Evolutionary conservation across 73 alveolate species (phyloP), one percentile per base, ranked within the genome.

Genomic region (Loxodes magnus): DNA sequence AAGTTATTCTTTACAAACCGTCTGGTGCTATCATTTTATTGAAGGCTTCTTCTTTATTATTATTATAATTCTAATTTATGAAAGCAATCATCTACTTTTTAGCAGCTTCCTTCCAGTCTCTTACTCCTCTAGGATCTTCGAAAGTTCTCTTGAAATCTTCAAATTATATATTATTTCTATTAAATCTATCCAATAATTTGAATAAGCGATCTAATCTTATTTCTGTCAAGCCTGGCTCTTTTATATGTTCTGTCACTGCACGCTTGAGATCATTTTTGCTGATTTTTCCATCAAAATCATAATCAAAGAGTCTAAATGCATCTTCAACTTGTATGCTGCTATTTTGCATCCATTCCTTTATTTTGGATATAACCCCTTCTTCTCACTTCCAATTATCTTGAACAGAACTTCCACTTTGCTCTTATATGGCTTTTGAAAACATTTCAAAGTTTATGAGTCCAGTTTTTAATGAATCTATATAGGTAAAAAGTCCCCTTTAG

Each of bases 351-450:
- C 96, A 85, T 26, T 63, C 39, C 66, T 85, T 56, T 26, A 80
- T 60, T 35, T 67, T 38, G 41, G 56, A 53, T 16, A 85, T 46
- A 46, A 76, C 66, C 23, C 65, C 82, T 20, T 73, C 42, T 63
- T 85, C 96, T 93, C 96, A 85, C 44, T 74, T 80, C 75, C 85
- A 85, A 36, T 54, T 72, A 63, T 85, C 96, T 27, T 69, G 67
- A 21, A 36, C 31, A 0, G 63, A 66, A 34, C 30, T 48, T 22
- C 48, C 19, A 5, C 63, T 20, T 3, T 75, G 36, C 30, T 69
- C 60, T 26, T 77, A 52, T 38, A 85, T 30, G 5, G 61, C 78
- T 6, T 43, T 43, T 9, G 71, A 35, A 79, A 80, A 85, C 16
- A 60, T 66, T 27, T 82, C 84, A 42, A 64, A 67, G 61, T 83